phyloP scores from a whole-genome alignment of 306 rosid genomes.

The Herpetospermum pedunculosum region DNA sequence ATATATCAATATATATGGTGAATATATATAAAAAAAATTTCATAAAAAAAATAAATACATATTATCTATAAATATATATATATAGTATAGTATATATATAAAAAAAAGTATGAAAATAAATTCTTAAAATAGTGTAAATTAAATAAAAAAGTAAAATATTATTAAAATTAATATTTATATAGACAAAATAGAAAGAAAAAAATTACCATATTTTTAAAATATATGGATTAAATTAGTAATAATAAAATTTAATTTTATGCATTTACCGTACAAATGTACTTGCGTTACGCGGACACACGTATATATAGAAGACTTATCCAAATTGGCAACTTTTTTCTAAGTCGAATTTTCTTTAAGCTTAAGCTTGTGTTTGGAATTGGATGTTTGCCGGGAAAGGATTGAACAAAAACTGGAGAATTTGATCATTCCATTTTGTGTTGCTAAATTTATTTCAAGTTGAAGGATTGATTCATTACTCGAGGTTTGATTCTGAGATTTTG shows the following conservation, averaged over 20 bases:
- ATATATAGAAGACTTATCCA: not conserved
- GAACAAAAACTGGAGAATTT: not conserved
- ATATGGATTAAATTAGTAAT: too few relatives aligned
- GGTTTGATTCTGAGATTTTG: not conserved
- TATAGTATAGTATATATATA: too few relatives aligned
- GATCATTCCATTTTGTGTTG: not conserved
- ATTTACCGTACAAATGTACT: not conserved
- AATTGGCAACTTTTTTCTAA: not conserved
- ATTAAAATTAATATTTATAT: too few relatives aligned
- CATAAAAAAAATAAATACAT: too few relatives aligned
- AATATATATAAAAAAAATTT: too few relatives aligned
- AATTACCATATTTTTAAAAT: too few relatives aligned
- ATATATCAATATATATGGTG: too few relatives aligned
- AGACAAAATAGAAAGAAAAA: too few relatives aligned
- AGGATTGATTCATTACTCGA: not conserved
- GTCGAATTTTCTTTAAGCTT: not conserved
- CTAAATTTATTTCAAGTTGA: not conserved
- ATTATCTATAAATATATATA: too few relatives aligned
- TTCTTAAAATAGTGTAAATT: too few relatives aligned
- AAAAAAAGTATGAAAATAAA: too few relatives aligned
- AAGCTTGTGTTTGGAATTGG: constrained; percentile 1
- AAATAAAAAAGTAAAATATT: too few relatives aligned
- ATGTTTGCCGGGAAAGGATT: not conserved
- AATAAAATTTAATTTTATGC: not conserved
- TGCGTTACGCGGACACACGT: not conserved